Evolutionary conservation across 1,139 yeast species (phyloP), one percentile per base, ranked within the genome.

Genomic region (Kodamaea derodonti): DNA sequence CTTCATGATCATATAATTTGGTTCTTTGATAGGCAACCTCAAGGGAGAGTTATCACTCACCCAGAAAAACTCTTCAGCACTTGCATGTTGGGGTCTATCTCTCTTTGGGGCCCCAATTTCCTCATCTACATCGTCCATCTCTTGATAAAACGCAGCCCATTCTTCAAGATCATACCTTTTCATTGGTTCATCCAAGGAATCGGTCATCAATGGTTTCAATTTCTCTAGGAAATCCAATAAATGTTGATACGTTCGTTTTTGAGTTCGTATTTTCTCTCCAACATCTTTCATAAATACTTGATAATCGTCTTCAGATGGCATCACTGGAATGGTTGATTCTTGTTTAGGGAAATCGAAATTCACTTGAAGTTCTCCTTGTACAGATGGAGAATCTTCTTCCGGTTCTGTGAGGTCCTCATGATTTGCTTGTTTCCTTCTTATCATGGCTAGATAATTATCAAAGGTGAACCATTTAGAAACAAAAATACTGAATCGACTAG

Each of bases 21-120:
- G 78, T 49, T 85, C 88, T 43, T 69, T 72, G 28, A 81, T 58
- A 0, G 92, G 92, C 34, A 72, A 73, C 30, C 83, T 62, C 24
- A 84, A 56, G 0, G 95, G 95, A 1, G 88, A 79, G 3, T 56
- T 51, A 3, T 78, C 78, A 6, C 81, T 65, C 3, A 81, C 47
- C 88, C 88, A 81, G 32, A 52, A 60, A 14, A 54, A 78, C 29
- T 75, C 77, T 4, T 63, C 60, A 41, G 52, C 72, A 3, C 56
- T 7, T 12, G 28, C 28, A 6, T 18, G 22, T 7, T 7, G 22
- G 6, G 22, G 22, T 18, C 22, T 18, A 18, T 18, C 22, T 17
- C 17, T 12, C 11, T 12, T 14, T 13, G 17, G 17, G 4, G 5
- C 9, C 8, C 9, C 28, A 7, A 25, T 6, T 25, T 25, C 28